Percentiles rank a stretch among this genome's conserved stretches.
Evolutionary conservation across 2,329 filamentous ascomycete species (phyloP).

Genomic region (Penicillium sp.): DNA sequence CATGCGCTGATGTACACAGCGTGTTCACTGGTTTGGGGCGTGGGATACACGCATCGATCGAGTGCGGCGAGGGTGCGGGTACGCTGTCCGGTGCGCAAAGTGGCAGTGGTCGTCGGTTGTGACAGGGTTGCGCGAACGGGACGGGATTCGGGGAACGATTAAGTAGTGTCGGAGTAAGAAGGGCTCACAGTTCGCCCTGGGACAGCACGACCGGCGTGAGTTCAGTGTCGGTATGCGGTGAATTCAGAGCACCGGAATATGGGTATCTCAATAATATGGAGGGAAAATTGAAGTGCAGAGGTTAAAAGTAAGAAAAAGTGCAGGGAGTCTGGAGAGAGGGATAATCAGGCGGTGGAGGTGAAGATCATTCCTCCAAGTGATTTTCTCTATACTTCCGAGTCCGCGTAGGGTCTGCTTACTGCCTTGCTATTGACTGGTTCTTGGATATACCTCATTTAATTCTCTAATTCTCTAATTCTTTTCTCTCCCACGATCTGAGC

Average conservation of each 20-base stretch:
- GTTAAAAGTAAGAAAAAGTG: slow-evolving; percentile 2
- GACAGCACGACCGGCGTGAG: slow-evolving; percentile 24
- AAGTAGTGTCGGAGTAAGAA: neutral
- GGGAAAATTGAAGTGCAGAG: neutral
- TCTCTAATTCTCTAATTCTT: no score
- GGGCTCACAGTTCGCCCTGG: slow-evolving; percentile 12
- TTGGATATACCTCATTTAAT: no score
- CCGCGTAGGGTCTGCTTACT: neutral
- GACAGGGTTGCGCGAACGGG: neutral
- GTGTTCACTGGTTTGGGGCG: slow-evolving; percentile 8
- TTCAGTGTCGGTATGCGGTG: slow-evolving; percentile 8
- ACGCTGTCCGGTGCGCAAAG: neutral
- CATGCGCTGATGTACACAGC: slow-evolving; percentile 10
- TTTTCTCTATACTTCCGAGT: slow-evolving; percentile 1
- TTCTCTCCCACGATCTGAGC: no score
- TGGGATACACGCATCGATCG: slow-evolving; percentile 2
- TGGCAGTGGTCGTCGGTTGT: neutral
- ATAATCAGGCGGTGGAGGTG: slow-evolving; percentile 27
- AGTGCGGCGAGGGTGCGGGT: neutral
- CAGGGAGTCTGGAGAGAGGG: slow-evolving; percentile 21
- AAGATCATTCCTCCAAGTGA: slow-evolving; percentile 14
- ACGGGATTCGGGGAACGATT: neutral
- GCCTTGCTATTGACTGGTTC: neutral
- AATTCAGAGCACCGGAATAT: slow-evolving; percentile 2
- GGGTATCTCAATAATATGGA: no score